Percentiles rank a stretch among this genome's conserved stretches.
These are phyloP conservation scores for Erigeron canadensis DNA, from an alignment of 129 eudicot species.

Conservation along the genomic window DNA sequence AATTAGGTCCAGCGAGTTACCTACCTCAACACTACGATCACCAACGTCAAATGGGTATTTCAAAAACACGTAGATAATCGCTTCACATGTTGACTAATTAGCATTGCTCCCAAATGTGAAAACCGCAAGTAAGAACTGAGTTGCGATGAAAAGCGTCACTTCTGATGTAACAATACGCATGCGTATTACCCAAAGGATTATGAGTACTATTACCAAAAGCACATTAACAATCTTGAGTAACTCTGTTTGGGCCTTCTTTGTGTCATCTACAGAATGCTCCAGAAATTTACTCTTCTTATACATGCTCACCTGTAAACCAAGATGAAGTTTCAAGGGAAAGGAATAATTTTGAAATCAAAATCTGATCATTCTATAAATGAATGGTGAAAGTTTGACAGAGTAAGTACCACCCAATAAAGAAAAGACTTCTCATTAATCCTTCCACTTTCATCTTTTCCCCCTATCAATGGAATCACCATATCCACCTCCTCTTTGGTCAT, in stretches of 20 bases:
- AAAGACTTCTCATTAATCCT: slow-evolving; percentile 49
- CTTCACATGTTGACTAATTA: slow-evolving; percentile 62
- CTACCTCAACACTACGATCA: slow-evolving; percentile 72
- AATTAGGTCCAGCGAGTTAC: slow-evolving; percentile 9
- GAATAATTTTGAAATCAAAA: not conserved
- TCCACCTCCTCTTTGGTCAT: slow-evolving; percentile 48
- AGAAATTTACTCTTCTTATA: slow-evolving; percentile 61
- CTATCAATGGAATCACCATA: slow-evolving; percentile 48
- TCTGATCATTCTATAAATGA: not conserved
- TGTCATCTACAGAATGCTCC: slow-evolving; percentile 57
- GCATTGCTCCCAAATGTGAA: slow-evolving; percentile 60
- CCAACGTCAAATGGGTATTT: slow-evolving; percentile 77
- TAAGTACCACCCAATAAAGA: slow-evolving; percentile 61
- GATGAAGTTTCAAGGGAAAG: not conserved
- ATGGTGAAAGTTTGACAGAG: not conserved
- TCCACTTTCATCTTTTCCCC: slow-evolving; percentile 54
- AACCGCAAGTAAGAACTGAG: slow-evolving; percentile 56
- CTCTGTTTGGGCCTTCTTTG: slow-evolving; percentile 70
- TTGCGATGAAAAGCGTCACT: slow-evolving; percentile 58
- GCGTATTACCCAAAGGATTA: slow-evolving; percentile 56
- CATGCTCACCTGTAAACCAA: slow-evolving; percentile 47
- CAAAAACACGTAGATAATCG: slow-evolving; percentile 56
- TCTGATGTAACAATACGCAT: slow-evolving; percentile 62
- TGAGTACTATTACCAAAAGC: slow-evolving; percentile 25
- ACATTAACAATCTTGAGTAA: slow-evolving; percentile 50